Conservation (phyloP, 2,329 filamentous ascomycete species). For the Colletotrichum liriopes region DNA sequence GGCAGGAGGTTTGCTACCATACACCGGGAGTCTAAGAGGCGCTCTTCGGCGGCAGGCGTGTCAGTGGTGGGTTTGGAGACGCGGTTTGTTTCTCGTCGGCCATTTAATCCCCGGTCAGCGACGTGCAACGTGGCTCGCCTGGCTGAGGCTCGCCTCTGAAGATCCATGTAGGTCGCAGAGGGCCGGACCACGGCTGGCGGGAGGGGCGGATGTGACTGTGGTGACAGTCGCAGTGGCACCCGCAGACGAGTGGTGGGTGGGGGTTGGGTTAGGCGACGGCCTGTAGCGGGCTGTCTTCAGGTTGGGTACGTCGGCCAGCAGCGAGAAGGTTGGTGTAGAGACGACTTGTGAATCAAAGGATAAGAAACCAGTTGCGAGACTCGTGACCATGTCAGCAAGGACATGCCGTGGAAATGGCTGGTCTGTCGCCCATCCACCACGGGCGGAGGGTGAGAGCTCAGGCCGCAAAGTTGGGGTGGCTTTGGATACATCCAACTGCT, state of each 20-base stretch:
- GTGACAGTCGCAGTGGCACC: constrained; percentile 36
- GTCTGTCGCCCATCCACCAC: background rate
- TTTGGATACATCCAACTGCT: constrained; percentile 5
- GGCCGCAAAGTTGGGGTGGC: background rate
- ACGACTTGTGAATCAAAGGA: background rate
- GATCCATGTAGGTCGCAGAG: constrained; percentile 41
- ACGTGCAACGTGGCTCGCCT: constrained; percentile 46
- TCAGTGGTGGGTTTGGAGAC: constrained; percentile 21
- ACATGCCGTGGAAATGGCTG: background rate
- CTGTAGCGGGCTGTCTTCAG: constrained; percentile 8
- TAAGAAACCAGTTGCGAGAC: background rate
- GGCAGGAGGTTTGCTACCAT: constrained; percentile 10
- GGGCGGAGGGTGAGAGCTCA: background rate
- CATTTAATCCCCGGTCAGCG: constrained; percentile 41
- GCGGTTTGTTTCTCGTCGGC: constrained; percentile 37
- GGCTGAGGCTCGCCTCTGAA: constrained; percentile 41
- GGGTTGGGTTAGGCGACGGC: constrained; percentile 26
- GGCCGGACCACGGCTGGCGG: constrained; percentile 42
- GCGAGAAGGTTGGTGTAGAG: background rate
- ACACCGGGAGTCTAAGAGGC: background rate
- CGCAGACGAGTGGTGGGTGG: constrained; percentile 5
- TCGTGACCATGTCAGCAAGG: constrained; percentile 15
- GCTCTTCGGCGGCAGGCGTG: constrained; percentile 7
- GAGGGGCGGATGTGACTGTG: constrained; percentile 40
- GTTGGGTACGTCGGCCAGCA: background rate